Conservation (phyloP, 139 green algal species). For the Volvox africanus region DNA sequence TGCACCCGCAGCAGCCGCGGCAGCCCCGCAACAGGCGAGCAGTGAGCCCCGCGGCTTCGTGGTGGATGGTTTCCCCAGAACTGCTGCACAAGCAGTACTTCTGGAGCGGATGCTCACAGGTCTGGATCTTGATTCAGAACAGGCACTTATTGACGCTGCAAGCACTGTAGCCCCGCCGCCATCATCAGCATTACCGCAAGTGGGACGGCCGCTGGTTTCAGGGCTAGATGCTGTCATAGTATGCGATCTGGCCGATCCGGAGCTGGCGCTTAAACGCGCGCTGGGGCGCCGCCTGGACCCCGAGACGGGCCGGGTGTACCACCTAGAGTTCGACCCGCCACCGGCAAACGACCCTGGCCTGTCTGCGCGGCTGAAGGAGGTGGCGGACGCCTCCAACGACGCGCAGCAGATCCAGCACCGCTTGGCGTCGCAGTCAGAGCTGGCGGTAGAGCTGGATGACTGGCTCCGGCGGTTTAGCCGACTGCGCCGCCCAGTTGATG, state of each 20-base stretch:
- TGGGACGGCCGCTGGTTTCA: conserved; percentile 59
- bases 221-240: conserved; percentile 81
- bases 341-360: conserved; percentile 73
- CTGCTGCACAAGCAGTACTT: conserved; percentile 64
- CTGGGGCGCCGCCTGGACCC: conserved; percentile 66
- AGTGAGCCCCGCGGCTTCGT: conserved; percentile 73
- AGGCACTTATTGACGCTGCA: conserved; percentile 47
- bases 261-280: conserved; percentile 54
- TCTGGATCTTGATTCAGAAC: conserved; percentile 78
- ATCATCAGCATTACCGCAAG: conserved; percentile 58
- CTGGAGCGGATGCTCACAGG: conserved; percentile 84
- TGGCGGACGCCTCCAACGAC: conserved; percentile 59
- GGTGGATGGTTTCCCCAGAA: conserved; percentile 82
- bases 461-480: conserved; percentile 74
- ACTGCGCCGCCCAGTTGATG: conserved; percentile 66
- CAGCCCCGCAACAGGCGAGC: not conserved
- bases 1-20: not conserved
- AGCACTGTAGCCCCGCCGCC: conserved; percentile 74
- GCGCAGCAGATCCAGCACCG: conserved; percentile 67
- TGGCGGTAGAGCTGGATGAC: conserved; percentile 42
- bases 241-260: conserved; percentile 55
- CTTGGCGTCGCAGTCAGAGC: conserved; percentile 38
- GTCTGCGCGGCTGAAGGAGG: conserved; percentile 66
- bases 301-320: conserved; percentile 76
- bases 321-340: conserved; percentile 81